Conservation (phyloP, 139 green algal species). For the Chlamydomonas urium region DNA sequence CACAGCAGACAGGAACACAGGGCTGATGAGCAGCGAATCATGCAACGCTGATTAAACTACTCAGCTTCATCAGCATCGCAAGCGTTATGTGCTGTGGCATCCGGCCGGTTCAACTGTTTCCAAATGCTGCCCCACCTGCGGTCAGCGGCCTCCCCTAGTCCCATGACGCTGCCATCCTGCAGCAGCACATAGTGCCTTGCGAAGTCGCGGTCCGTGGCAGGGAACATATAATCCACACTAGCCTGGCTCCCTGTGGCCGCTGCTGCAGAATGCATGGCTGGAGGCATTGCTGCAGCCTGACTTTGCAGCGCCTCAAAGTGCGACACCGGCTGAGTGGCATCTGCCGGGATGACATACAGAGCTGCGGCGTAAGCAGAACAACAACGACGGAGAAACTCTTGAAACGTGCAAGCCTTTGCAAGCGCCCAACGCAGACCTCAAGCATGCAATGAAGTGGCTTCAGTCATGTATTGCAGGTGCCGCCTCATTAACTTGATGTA, state of each 20-base stretch:
- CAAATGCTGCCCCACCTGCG: no score
- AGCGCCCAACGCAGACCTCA: no score
- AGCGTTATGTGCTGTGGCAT: no score
- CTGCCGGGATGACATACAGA: conserved; percentile 24
- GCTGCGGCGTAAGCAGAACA: not conserved
- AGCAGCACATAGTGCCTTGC: conserved; percentile 52
- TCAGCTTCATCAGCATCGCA: no score
- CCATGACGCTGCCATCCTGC: conserved; percentile 29
- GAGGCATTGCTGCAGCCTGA: conserved; percentile 12
- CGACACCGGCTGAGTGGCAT: conserved; percentile 25
- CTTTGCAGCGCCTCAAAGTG: conserved; percentile 38
- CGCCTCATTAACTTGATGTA: not conserved
- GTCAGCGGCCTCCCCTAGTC: no score
- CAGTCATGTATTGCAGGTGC: not conserved
- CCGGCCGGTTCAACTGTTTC: no score
- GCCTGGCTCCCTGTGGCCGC: not conserved
- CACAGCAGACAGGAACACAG: no score
- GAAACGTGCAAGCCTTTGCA: no score
- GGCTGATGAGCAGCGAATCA: no score
- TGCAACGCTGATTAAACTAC: no score
- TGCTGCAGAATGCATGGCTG: conserved; percentile 10
- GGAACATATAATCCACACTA: conserved; percentile 30
- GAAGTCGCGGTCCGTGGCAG: conserved; percentile 35
- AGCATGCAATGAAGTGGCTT: no score
- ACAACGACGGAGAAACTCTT: no score